A percentile compares a stretch with the other conserved stretches of the same genome.
phyloP scores from a whole-genome alignment of 345 rosid genomes.

The Dipteronia dyeriana region DNA sequence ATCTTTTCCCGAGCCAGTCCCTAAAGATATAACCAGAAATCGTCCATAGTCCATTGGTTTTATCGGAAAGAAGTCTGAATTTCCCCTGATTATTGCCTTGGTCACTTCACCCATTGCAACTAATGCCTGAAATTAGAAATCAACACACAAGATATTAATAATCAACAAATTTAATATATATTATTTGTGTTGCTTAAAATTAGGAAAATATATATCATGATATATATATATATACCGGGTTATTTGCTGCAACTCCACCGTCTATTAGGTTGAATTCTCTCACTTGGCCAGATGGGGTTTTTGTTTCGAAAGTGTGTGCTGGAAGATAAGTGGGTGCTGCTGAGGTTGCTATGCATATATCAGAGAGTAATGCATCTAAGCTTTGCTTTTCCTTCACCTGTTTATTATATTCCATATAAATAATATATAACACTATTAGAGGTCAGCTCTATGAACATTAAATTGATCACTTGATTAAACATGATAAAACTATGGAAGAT shows the following conservation, averaged over 20 bases:
- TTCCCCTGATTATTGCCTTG: conserved; percentile 35
- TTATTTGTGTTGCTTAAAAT: not conserved
- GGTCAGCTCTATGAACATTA: not conserved
- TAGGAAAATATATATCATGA: not conserved
- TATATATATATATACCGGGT: conserved; percentile 40
- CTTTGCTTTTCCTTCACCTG: conserved; percentile 40
- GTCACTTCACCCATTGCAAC: conserved; percentile 58
- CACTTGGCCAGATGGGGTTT: conserved; percentile 22
- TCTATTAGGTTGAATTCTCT: conserved; percentile 50
- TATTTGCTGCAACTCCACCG: conserved; percentile 62
- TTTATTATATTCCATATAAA: not conserved
- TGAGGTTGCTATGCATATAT: conserved; percentile 61
- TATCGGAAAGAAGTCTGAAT: conserved; percentile 27
- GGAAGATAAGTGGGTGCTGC: conserved; percentile 68
- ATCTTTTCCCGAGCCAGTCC: conserved; percentile 38
- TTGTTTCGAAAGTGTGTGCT: conserved; percentile 41
- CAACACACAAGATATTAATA: not conserved
- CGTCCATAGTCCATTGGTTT: conserved; percentile 38
- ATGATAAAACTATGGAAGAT: no score
- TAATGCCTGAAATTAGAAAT: conserved; percentile 37
- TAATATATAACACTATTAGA: not conserved
- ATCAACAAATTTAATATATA: not conserved
- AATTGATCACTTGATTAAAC: no score
- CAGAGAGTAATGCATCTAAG: conserved; percentile 45
- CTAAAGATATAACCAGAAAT: conserved; percentile 43